Base-by-base conservation (phyloP, 768 basidiomycete genomes). In the Leccinum subgranulosum region DNA sequence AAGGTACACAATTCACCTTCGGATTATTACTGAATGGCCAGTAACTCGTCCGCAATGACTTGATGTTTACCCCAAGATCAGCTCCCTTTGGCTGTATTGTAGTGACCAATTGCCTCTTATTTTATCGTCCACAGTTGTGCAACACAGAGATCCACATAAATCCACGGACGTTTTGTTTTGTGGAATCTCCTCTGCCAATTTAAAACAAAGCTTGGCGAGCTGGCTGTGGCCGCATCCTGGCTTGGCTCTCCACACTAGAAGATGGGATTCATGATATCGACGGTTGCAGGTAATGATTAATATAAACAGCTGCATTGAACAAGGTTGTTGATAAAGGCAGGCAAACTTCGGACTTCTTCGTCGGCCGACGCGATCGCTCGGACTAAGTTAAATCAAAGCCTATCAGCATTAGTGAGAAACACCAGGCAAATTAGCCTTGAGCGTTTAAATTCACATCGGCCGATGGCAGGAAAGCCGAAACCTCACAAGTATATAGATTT, bases 391-490 rank as follows among this genome's bases (percentile, higher is more conserved):
- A 31, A 25, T 11, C 6, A 45, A 21, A 8, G 34, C 9, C 7
- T 4, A 27, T 29, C 21, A 5, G 10, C 4, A 27, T 25, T 6
- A 25, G 23, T 14, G 9, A 23, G 2, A 21, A 46, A 14, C 7
- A 7, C 14, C 3, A 17, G 23, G 14, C 23, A 25, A 27, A 9
- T 25, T 11, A 48, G 15, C 17, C 27, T 8, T 11, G 14, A 23
- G 25, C 25, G 14, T 25, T 27, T 17, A 14, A 48, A 27, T 1
- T 28, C 19, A 21, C 33, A 23, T 69, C 67, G 67, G 67, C 67
- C 67, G 68, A 70, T 21, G 54, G 27, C 4, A 19, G 3, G 2
- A 52, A 49, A 7, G 47, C 67, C 67, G 65, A 61, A 63, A 47
- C 27, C 36, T 17, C 56, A 46, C 19, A 23, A 34, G 49, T 45